These are phyloP conservation scores for Knoxdaviesia proteae DNA, from an alignment of 2,329 filamentous ascomycete genomes.

Conservation along the genomic window DNA sequence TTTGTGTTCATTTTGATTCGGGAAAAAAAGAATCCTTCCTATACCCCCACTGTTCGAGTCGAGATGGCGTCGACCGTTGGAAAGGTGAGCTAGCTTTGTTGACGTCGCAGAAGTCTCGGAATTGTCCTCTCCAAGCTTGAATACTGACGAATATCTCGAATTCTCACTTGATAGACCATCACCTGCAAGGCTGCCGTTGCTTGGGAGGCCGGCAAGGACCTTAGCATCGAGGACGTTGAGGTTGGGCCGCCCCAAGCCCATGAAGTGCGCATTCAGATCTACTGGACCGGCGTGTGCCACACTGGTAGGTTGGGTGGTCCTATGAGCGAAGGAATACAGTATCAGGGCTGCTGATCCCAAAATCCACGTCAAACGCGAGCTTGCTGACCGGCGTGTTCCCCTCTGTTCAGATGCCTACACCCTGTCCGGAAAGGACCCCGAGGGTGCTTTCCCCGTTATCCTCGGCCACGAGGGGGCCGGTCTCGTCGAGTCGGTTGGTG, in stretches of 20 bases:
- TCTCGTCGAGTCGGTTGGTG: constrained; percentile 80
- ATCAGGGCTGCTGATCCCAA: background rate
- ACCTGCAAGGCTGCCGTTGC: constrained; percentile 95
- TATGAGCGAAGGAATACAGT: too few relatives aligned
- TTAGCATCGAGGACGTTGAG: constrained; percentile 80
- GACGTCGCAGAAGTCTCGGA: too few relatives aligned
- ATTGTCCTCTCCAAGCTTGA: too few relatives aligned
- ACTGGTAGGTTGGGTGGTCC: constrained; percentile 38
- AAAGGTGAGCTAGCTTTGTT: constrained; percentile 1
- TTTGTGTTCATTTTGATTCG: too few relatives aligned
- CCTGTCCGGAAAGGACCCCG: constrained; percentile 87
- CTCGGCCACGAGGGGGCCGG: constrained; percentile 83
- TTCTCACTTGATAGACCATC: constrained; percentile 43
- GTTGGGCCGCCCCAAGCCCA: constrained; percentile 73
- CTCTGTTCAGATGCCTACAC: constrained; percentile 62
- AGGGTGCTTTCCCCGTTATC: constrained; percentile 79
- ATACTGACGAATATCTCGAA: too few relatives aligned
- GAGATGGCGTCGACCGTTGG: background rate
- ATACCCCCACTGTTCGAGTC: too few relatives aligned
- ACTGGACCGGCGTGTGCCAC: constrained; percentile 97
- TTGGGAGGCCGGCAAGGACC: constrained; percentile 85
- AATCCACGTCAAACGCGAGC: background rate
- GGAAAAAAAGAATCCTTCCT: too few relatives aligned
- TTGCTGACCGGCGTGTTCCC: background rate
- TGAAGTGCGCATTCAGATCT: constrained; percentile 91